Evolutionary conservation across 208 protist species (phyloP).

Genomic region (Tetramitus jugosus): DNA sequence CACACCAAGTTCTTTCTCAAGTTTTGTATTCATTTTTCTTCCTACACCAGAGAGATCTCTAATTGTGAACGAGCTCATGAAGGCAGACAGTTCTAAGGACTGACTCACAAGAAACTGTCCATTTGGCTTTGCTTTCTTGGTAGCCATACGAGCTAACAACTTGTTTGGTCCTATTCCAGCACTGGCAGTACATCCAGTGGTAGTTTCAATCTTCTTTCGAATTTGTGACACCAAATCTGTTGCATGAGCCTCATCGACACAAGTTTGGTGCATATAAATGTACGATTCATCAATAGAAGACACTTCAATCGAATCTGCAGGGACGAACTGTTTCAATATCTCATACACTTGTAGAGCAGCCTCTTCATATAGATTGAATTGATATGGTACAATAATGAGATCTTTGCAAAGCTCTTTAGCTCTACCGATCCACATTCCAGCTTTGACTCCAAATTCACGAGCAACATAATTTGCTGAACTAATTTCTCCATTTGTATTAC

Average conservation of each 20-base stretch:
- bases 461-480: slow-evolving; percentile 81
- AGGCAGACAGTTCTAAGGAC: not conserved
- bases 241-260: not conserved
- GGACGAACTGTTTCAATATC: slow-evolving; percentile 21
- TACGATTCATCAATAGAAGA: slow-evolving; percentile 39
- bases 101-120: slow-evolving; percentile 23
- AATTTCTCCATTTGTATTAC: slow-evolving; percentile 57
- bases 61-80: not conserved
- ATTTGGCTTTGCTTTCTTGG: slow-evolving; percentile 37
- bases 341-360: slow-evolving; percentile 28
- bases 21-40: not conserved
- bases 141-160: slow-evolving; percentile 40
- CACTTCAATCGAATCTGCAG: slow-evolving; percentile 25
- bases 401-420: slow-evolving; percentile 68
- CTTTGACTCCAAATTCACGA: slow-evolving; percentile 60
- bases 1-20: not conserved
- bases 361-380: slow-evolving; percentile 57
- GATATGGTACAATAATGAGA: slow-evolving; percentile 71
- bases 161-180: slow-evolving; percentile 30
- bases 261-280: slow-evolving; percentile 26
- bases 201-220: slow-evolving; percentile 19
- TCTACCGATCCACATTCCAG: slow-evolving; percentile 76
- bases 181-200: slow-evolving; percentile 32
- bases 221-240: slow-evolving; percentile 16
- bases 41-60: not conserved